Percentiles rank a stretch among this genome's conserved stretches.
Evolutionary conservation across 192 early-diverging fungal species (phyloP).

Genomic region (Spizellomyces sp.): DNA sequence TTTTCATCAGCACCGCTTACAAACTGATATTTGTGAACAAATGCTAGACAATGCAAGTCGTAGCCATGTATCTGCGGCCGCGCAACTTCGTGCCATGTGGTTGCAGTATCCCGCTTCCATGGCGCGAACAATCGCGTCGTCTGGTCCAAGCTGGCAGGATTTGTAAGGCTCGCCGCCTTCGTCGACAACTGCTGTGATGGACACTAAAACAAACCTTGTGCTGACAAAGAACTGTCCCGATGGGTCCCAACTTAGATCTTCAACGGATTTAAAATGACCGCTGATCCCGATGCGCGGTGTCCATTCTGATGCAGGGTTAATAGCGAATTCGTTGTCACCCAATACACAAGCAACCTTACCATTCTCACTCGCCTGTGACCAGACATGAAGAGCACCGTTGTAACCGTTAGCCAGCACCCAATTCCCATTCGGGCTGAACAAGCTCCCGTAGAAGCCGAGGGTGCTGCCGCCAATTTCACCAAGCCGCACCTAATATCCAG

Average conservation of each 20-base stretch:
- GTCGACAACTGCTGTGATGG: not conserved
- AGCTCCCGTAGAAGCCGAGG: conserved; percentile 81
- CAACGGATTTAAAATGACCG: conserved; percentile 82
- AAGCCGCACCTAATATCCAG: conserved; percentile 58
- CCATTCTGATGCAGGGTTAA: conserved; percentile 54
- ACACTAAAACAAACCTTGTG: conserved; percentile 51
- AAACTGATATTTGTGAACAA: conserved; percentile 71
- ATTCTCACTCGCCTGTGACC: conserved; percentile 54
- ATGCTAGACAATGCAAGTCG: conserved; percentile 84
- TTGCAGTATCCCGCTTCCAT: conserved; percentile 53
- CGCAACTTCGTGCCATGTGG: conserved; percentile 88
- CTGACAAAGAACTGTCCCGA: conserved; percentile 72
- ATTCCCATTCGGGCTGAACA: conserved; percentile 66
- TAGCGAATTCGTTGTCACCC: not conserved
- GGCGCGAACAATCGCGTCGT: conserved; percentile 82
- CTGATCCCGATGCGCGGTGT: conserved; percentile 67
- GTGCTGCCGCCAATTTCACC: conserved; percentile 86
- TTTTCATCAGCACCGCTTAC: conserved; percentile 95
- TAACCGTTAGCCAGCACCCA: conserved; percentile 76
- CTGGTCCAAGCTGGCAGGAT: conserved; percentile 74
- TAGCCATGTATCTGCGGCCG: conserved; percentile 97
- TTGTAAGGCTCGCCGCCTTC: not conserved
- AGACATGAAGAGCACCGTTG: conserved; percentile 83
- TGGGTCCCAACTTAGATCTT: conserved; percentile 83
- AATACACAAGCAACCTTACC: conserved; percentile 8